These are phyloP conservation scores for Agrocybe chaxingu DNA, from an alignment of 768 basidiomycete species.

Conservation along the genomic window DNA sequence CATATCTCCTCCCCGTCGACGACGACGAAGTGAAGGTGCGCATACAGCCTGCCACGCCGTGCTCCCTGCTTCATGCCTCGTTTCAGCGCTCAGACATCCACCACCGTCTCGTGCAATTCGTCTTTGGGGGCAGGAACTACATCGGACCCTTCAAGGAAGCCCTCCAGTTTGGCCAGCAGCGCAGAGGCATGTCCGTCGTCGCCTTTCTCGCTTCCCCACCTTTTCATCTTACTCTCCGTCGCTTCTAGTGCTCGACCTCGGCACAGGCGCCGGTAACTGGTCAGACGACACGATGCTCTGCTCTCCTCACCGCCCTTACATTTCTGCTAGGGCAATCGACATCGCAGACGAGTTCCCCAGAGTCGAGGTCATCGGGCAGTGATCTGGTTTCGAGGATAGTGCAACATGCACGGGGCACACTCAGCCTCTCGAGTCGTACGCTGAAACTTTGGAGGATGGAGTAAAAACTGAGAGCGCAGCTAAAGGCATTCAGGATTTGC, in stretches of 20 bases:
- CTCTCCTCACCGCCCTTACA: constrained; percentile 3
- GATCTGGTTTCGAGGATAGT: too few species aligned
- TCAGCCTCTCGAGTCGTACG: too few species aligned
- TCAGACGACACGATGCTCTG: constrained; percentile 20
- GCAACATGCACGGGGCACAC: too few species aligned
- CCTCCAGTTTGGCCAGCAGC: constrained; percentile 47
- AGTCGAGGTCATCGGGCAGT: constrained; percentile 64
- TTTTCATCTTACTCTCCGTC: constrained; percentile 22
- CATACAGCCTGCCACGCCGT: constrained; percentile 2
- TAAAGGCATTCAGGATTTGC: too few species aligned
- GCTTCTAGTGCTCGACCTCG: constrained; percentile 57
- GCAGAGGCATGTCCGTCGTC: constrained; percentile 30
- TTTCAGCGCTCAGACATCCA: constrained; percentile 58
- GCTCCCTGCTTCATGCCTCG: constrained; percentile 2
- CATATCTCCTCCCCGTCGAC: constrained; percentile 66
- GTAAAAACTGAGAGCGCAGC: too few species aligned
- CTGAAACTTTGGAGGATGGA: too few species aligned
- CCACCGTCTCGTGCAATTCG: constrained; percentile 65
- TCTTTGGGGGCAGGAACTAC: constrained; percentile 61
- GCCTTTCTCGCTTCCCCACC: background rate
- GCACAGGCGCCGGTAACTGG: constrained; percentile 67
- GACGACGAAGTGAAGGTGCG: constrained; percentile 61
- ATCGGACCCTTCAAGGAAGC: constrained; percentile 61
- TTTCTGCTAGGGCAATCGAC: constrained; percentile 56
- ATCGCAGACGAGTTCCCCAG: constrained; percentile 71